Base-by-base conservation (phyloP, 768 basidiomycete species). In the Panellus pusillus region DNA sequence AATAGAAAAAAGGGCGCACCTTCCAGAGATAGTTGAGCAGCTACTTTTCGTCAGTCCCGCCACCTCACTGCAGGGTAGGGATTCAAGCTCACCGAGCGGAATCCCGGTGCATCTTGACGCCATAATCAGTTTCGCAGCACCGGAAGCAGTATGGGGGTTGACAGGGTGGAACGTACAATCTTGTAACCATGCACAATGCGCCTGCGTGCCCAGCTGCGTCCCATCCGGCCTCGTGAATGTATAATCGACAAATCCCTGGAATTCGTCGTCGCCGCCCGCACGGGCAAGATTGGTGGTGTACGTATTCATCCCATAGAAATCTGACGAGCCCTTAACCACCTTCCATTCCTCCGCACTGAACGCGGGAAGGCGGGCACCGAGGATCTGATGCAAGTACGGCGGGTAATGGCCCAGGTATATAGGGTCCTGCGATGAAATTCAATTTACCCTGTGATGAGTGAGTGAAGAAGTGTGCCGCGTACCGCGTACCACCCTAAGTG, bases 381-480 rank as follows among this genome's bases (percentile, higher is more conserved):
- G 74, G 19, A 84, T 77, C 49, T 77, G 72, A 19, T 78, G 71
- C 72, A 87, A 79, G 61, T 78, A 77, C 0, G 69, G 67, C 1
- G 89, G 88, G 66, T 89, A 90, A 48, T 78, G 72, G 3, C 88
- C 89, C 18, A 87, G 81, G 69, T 90, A 86, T 45, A 89, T 81
- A 2, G 85, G 81, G 63, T 87, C 86, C 77, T 77, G 71, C 66
- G 47, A 44, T 47, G 44, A 43, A 12, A 38, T 52, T 38, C 27
- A 38, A 17, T 31, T 38, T 37, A n/a, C 17, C 24, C n/a, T 18
- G 29, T 54, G 8, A 67, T 62, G 28, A n/a, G 41, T 35, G 37
- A 28, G 46, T 57, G 49, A 67, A 63, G n/a, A 54, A 49, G 55
- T 56, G 53, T 36, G 45, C 15, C 44, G 70, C 78, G 46, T 70